Percentiles rank a stretch among this genome's conserved stretches.
phyloP scores from a whole-genome alignment of 2,329 filamentous ascomycete genomes.

The Samsoniella hepiali region DNA sequence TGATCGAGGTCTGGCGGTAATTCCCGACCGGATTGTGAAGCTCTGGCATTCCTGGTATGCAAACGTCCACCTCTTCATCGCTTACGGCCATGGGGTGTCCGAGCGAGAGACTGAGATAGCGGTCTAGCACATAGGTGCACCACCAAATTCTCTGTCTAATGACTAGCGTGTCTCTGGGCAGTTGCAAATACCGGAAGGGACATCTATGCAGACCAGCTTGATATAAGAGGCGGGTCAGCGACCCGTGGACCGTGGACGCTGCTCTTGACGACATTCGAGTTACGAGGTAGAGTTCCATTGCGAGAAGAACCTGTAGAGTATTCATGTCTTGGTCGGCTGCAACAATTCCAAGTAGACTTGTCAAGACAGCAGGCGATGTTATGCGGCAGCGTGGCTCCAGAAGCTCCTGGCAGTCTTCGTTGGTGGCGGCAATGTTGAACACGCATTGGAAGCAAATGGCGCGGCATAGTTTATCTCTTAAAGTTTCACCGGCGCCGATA shows the following conservation, averaged over 20 bases:
- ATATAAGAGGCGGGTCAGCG: slow-evolving; percentile 44
- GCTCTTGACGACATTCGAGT: slow-evolving; percentile 46
- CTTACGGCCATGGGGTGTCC: slow-evolving; percentile 35
- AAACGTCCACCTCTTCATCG: slow-evolving; percentile 38
- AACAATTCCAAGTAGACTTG: slow-evolving; percentile 35
- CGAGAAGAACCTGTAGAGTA: slow-evolving; percentile 47
- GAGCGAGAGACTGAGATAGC: slow-evolving; percentile 34
- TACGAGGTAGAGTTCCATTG: slow-evolving; percentile 46
- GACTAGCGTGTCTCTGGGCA: slow-evolving; percentile 32
- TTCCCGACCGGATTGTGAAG: slow-evolving; percentile 23
- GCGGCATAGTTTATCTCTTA: slow-evolving; percentile 28
- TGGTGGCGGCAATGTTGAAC: slow-evolving; percentile 44
- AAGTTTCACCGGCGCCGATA: slow-evolving; percentile 17
- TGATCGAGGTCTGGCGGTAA: not conserved
- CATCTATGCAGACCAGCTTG: slow-evolving; percentile 51
- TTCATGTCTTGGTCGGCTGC: slow-evolving; percentile 41
- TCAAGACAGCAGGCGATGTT: slow-evolving; percentile 36
- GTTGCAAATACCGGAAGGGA: slow-evolving; percentile 46
- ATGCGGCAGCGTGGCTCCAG: slow-evolving; percentile 34
- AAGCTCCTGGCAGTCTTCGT: slow-evolving; percentile 27
- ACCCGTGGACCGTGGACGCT: slow-evolving; percentile 46
- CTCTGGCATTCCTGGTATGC: slow-evolving; percentile 29
- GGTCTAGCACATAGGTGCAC: slow-evolving; percentile 38
- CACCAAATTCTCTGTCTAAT: slow-evolving; percentile 41
- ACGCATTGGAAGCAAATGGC: slow-evolving; percentile 46